A percentile compares a stretch with the other conserved stretches of the same genome.
Conservation (phyloP, 768 basidiomycete species). For the Mycena rebaudengoi region DNA sequence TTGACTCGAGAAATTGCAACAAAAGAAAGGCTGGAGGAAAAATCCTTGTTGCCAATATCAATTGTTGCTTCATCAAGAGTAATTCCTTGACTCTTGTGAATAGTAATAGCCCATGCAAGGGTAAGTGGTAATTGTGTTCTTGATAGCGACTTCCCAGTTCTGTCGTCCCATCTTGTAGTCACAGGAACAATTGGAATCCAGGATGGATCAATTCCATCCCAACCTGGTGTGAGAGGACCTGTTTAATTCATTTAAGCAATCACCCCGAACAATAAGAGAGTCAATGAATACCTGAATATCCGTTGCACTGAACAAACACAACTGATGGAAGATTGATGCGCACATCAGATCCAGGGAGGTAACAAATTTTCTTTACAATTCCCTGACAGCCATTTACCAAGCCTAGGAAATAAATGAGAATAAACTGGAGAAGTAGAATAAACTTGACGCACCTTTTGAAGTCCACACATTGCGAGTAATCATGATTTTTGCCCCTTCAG, state of each 20-base stretch:
- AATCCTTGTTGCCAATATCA: not conserved
- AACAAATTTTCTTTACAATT: conserved; percentile 14
- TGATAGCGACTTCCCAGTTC: no score
- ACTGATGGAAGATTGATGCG: conserved; percentile 6
- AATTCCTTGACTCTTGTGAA: no score
- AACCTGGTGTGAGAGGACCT: not conserved
- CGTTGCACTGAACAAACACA: conserved; percentile 3
- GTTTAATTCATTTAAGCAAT: not conserved
- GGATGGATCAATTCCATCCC: conserved; percentile 1
- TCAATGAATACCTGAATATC: not conserved
- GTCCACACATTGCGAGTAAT: conserved; percentile 35
- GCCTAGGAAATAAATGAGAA: not conserved
- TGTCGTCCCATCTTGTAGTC: no score
- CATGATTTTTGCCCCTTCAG: conserved; percentile 32
- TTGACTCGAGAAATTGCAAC: conserved; percentile 28
- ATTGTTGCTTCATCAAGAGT: not conserved
- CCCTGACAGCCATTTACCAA: conserved; percentile 15
- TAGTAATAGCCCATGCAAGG: no score
- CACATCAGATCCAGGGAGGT: not conserved
- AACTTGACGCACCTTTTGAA: conserved; percentile 15
- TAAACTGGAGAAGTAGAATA: not conserved
- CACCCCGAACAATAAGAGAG: not conserved
- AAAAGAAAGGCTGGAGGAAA: not conserved
- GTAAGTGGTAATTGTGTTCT: no score
- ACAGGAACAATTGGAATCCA: no score